Evolutionary conservation across 345 rosid species (phyloP).

Genomic region (Camelina laxa): DNA sequence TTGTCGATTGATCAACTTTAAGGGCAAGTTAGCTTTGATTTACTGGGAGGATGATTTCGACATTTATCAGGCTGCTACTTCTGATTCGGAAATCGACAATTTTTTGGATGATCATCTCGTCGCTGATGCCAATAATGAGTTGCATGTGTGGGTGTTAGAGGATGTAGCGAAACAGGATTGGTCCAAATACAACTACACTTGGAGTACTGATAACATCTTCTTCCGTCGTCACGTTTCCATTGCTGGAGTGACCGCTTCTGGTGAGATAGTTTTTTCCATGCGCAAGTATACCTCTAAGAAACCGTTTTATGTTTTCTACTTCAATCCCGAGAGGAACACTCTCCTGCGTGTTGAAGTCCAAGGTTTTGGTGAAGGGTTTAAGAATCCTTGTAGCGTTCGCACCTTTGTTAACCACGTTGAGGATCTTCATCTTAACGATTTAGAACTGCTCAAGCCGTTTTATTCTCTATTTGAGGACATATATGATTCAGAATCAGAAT

Average conservation of each 20-base stretch:
- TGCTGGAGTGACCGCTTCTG: background rate
- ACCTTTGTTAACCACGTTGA: background rate
- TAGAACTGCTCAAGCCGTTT: background rate
- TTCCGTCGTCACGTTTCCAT: background rate
- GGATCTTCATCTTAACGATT: background rate
- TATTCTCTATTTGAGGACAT: background rate
- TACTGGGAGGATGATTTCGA: background rate
- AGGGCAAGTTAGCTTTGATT: background rate
- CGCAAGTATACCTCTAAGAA: background rate
- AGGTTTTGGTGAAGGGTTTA: background rate
- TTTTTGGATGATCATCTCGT: no score
- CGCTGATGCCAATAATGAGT: background rate
- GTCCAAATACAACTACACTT: background rate
- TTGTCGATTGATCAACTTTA: background rate
- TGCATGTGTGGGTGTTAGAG: background rate
- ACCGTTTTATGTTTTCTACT: conserved; percentile 8
- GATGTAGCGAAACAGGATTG: background rate
- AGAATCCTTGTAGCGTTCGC: background rate
- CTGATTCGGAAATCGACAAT: no score
- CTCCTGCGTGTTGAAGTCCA: background rate
- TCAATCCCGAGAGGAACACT: background rate
- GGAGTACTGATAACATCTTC: background rate
- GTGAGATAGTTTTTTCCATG: background rate
- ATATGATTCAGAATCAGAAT: no score
- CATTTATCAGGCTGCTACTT: no score